These are phyloP conservation scores for Linderina pennispora DNA, from an alignment of 192 early-diverging fungal genomes.

Conservation along the genomic window DNA sequence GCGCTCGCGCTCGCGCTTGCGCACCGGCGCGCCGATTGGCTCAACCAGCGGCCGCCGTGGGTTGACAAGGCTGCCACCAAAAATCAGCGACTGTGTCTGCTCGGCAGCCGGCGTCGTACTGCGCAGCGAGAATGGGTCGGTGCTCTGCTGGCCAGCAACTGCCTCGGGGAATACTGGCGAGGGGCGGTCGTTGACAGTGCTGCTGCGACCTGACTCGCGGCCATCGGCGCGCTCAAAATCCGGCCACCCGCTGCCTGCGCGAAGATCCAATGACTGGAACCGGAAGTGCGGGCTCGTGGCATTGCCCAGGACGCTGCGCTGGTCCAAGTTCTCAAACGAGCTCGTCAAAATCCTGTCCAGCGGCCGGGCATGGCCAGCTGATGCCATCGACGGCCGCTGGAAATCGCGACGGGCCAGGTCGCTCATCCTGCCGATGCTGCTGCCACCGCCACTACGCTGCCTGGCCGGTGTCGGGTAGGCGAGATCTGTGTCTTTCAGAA, in stretches of 20 bases:
- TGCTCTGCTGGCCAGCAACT: constrained; percentile 11
- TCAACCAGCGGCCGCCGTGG: constrained; percentile 27
- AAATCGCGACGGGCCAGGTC: constrained; percentile 6
- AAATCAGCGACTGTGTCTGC: constrained; percentile 17
- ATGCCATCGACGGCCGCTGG: constrained; percentile 35
- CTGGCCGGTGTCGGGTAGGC: constrained; percentile 37
- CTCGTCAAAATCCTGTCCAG: constrained; percentile 1
- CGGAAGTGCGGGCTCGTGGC: constrained; percentile 7
- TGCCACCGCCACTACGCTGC: constrained; percentile 3
- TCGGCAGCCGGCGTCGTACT: constrained; percentile 27
- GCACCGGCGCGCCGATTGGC: constrained; percentile 35
- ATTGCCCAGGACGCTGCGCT: background rate
- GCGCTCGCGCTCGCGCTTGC: constrained; percentile 12
- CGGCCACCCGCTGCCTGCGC: constrained; percentile 2
- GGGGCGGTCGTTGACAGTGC: constrained; percentile 14
- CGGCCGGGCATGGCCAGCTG: background rate
- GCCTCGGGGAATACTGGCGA: constrained; percentile 5
- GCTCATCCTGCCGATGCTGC: too few species aligned
- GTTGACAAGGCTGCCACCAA: constrained; percentile 14
- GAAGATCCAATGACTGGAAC: constrained; percentile 7
- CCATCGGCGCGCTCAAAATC: constrained; percentile 18
- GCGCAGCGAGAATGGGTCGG: constrained; percentile 12
- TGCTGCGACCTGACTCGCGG: constrained; percentile 17
- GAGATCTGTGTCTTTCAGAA: constrained; percentile 43
- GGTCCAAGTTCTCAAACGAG: constrained; percentile 1